A percentile compares a stretch with the other conserved stretches of the same genome.
Conservation (phyloP, 1,284 basidiomycete genomes). For the Gymnopus androsaceus region DNA sequence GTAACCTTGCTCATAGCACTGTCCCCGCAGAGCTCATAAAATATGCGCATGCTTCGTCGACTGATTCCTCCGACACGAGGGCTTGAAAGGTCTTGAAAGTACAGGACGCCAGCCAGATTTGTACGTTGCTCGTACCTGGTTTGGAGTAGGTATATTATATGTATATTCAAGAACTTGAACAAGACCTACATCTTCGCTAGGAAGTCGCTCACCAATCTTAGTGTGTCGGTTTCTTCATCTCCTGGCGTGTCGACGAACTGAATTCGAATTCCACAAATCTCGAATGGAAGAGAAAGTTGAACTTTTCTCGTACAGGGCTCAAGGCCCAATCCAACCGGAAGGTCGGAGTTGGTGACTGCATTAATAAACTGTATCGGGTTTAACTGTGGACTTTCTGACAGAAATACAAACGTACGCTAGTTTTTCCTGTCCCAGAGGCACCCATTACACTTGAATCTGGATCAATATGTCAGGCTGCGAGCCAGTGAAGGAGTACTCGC, state of each 20-base stretch:
- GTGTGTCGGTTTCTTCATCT: not conserved
- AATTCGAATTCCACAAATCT: constrained; percentile 21
- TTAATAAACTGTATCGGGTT: constrained; percentile 44
- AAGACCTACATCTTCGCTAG: constrained; percentile 27
- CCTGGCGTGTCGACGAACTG: not conserved
- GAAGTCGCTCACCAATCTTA: not conserved
- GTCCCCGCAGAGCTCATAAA: constrained; percentile 54
- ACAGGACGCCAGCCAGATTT: constrained; percentile 52
- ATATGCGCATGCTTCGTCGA: constrained; percentile 51
- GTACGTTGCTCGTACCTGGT: constrained; percentile 42
- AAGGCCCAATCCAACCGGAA: constrained; percentile 32
- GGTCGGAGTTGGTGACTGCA: constrained; percentile 30
- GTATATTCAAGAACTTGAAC: not conserved
- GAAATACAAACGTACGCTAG: not conserved
- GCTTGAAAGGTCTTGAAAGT: constrained; percentile 58
- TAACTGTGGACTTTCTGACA: too few species aligned
- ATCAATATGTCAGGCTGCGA: too few species aligned
- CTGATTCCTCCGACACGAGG: constrained; percentile 52
- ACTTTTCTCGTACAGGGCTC: constrained; percentile 36
- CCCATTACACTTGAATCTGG: constrained; percentile 12
- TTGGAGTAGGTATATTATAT: constrained; percentile 1
- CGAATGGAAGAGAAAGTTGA: constrained; percentile 30
- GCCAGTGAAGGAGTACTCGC: too few species aligned
- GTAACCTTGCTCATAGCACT: constrained; percentile 47
- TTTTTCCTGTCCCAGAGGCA: constrained; percentile 1